Percentiles rank a stretch among this genome's conserved stretches.
These are phyloP conservation scores for Rhexocercosporidium sp. DNA, from an alignment of 2,329 filamentous ascomycete species.

Conservation along the genomic window DNA sequence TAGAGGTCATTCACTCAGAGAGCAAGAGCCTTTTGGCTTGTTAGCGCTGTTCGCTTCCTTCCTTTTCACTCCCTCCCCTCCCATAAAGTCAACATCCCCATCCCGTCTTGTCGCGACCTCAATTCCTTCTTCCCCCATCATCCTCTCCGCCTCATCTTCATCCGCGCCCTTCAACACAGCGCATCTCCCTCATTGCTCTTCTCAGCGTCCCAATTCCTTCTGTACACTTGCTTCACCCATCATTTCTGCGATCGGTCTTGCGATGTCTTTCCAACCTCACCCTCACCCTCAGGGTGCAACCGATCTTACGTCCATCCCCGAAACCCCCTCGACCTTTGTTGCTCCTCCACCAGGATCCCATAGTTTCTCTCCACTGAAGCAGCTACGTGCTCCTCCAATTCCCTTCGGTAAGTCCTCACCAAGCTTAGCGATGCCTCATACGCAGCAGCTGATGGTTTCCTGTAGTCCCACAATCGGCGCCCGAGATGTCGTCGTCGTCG, in stretches of 20 bases:
- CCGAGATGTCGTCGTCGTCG: not conserved
- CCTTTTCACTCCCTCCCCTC: not conserved
- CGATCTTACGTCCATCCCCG: conserved; percentile 13
- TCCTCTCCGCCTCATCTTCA: not conserved
- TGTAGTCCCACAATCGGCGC: not conserved
- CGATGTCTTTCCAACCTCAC: conserved; percentile 9
- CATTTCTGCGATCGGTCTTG: conserved; percentile 16
- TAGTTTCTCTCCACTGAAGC: not conserved
- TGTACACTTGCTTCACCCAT: not conserved
- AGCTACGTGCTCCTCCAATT: conserved; percentile 6
- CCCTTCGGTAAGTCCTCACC: not conserved
- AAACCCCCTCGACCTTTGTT: not conserved
- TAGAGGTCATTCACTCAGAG: not conserved
- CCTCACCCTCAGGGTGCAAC: not conserved
- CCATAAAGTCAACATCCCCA: not conserved
- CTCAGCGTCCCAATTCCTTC: conserved; percentile 1
- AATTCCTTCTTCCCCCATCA: not conserved
- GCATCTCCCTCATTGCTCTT: not conserved
- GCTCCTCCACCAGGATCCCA: not conserved
- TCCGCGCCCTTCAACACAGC: not conserved
- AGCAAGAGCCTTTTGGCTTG: not conserved
- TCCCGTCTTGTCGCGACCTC: not conserved
- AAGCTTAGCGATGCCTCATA: not conserved
- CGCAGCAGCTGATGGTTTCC: not conserved
- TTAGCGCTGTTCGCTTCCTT: not conserved